Conservation (phyloP, 2,329 filamentous ascomycete genomes). For the Cladophialophora chaetospira region DNA sequence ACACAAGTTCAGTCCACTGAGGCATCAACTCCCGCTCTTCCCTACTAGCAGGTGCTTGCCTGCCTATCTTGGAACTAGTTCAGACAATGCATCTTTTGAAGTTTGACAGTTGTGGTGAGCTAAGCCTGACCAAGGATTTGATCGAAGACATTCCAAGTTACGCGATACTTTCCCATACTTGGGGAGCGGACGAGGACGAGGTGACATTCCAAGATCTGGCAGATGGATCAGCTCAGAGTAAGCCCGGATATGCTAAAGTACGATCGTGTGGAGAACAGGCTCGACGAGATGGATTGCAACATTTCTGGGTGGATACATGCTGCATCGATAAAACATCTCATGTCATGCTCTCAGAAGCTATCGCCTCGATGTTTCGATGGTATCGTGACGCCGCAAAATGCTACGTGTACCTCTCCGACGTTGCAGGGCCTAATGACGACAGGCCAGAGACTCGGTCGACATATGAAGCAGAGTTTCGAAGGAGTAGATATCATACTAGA, state of each 20-base stretch:
- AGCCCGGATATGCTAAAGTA: neutral
- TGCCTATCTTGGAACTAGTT: no score
- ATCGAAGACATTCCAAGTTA: constrained; percentile 11
- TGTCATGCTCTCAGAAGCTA: constrained; percentile 28
- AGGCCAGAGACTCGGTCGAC: neutral
- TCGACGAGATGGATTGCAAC: constrained; percentile 13
- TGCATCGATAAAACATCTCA: constrained; percentile 32
- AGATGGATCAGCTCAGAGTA: neutral
- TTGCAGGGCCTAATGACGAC: neutral
- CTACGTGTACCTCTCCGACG: constrained; percentile 24
- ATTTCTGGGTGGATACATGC: constrained; percentile 33
- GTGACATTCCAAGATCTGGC: constrained; percentile 16
- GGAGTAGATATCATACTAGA: neutral
- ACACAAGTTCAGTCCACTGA: no score
- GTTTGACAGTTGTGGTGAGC: neutral
- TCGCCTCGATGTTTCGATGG: constrained; percentile 14
- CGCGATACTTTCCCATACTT: constrained; percentile 29
- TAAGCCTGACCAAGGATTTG: constrained; percentile 2
- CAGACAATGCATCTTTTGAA: neutral
- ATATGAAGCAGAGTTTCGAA: neutral
- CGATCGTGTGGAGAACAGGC: neutral
- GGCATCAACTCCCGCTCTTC: no score
- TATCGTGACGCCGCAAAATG: constrained; percentile 29
- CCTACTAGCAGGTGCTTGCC: no score
- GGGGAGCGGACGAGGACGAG: constrained; percentile 21